These are phyloP conservation scores for Pneumocystis jirovecii DNA, from an alignment of 1,139 yeast species.

Conservation along the genomic window DNA sequence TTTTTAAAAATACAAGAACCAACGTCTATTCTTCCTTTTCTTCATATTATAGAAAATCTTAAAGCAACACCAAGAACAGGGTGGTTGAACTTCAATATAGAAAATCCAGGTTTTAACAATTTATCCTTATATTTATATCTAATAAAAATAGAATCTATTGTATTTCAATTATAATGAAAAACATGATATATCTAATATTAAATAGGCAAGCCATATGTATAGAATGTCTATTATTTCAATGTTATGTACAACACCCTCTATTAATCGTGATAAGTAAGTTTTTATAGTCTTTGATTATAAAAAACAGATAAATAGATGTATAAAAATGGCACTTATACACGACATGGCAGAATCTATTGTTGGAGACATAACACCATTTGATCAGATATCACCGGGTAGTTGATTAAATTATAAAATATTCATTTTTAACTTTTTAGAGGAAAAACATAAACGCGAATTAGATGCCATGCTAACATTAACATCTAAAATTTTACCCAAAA, in stretches of 20 bases:
- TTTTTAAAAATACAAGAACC: not conserved
- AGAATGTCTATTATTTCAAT: constrained; percentile 79
- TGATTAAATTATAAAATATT: constrained; percentile 3
- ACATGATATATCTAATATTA: not conserved
- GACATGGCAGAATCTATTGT: constrained; percentile 90
- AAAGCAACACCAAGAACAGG: constrained; percentile 84
- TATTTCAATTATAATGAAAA: constrained; percentile 20
- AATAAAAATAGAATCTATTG: constrained; percentile 12
- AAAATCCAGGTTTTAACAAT: constrained; percentile 27
- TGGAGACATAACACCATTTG: constrained; percentile 89
- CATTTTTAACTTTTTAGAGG: constrained; percentile 20
- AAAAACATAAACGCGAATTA: constrained; percentile 70
- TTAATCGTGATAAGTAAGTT: constrained; percentile 23
- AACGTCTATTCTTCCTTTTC: constrained; percentile 36
- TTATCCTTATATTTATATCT: not conserved
- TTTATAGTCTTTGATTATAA: not conserved
- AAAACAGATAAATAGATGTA: constrained; percentile 36
- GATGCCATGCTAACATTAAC: constrained; percentile 57
- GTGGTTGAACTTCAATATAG: constrained; percentile 69
- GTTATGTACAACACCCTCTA: constrained; percentile 33
- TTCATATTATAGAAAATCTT: constrained; percentile 58
- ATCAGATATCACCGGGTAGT: constrained; percentile 40
- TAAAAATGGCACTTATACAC: constrained; percentile 75
- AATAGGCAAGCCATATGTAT: constrained; percentile 88
- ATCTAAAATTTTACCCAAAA: constrained; percentile 40